Percentiles rank a stretch among this genome's conserved stretches.
These are phyloP conservation scores for Bryoglossum gracile DNA, from an alignment of 495 filamentous ascomycete genomes.

Conservation along the genomic window DNA sequence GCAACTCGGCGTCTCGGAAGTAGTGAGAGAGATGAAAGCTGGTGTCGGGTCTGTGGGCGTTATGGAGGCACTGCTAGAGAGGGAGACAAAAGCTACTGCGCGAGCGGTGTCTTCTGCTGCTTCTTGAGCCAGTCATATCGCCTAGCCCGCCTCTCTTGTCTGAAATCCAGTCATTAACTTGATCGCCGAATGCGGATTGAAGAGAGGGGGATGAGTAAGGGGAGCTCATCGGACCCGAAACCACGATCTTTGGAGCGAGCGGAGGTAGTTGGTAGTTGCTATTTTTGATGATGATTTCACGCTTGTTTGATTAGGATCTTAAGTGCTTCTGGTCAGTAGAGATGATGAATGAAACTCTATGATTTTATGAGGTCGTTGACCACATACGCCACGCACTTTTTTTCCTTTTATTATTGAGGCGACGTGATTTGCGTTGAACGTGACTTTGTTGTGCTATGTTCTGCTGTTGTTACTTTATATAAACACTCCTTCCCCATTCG, in stretches of 20 bases:
- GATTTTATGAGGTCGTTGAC: no score
- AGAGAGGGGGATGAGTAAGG: slow-evolving; percentile 7
- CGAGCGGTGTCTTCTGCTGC: slow-evolving; percentile 34
- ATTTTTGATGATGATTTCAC: no score
- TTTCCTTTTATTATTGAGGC: no score
- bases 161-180: neutral
- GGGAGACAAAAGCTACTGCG: slow-evolving; percentile 34
- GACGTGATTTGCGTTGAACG: no score
- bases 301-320: no score
- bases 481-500: no score
- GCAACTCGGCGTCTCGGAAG: slow-evolving; percentile 65
- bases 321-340: no score
- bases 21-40: slow-evolving; percentile 44
- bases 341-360: no score
- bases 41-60: slow-evolving; percentile 32
- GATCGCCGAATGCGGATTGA: no score
- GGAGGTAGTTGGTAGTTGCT: neutral
- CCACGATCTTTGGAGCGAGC: slow-evolving; percentile 28
- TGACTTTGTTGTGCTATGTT: slow-evolving; percentile 1
- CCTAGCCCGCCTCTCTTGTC: neutral
- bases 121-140: slow-evolving; percentile 25
- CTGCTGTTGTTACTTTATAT: no score
- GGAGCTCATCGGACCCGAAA: slow-evolving; percentile 28
- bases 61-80: slow-evolving; percentile 34
- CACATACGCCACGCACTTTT: no score